Evolutionary conservation across 2,329 filamentous ascomycete species (phyloP).

Genomic region (Aspergillus phoenicis): DNA sequence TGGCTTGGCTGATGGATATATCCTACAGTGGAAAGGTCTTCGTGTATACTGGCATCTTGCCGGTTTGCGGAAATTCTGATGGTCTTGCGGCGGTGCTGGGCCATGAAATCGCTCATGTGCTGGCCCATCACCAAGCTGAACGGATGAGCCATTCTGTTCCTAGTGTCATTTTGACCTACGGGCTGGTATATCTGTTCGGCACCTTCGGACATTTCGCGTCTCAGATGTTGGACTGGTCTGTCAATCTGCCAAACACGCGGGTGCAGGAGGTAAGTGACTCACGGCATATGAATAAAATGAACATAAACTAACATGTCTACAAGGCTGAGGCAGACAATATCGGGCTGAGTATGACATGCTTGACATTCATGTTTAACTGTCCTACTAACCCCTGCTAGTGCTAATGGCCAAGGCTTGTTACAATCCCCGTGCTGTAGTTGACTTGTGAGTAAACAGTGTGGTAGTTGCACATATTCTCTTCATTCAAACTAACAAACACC

Average conservation of each 20-base stretch:
- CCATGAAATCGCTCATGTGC: constrained; percentile 67
- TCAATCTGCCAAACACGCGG: constrained; percentile 57
- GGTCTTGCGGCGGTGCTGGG: constrained; percentile 63
- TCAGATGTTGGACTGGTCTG: constrained; percentile 39
- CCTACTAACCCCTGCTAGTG: constrained; percentile 38
- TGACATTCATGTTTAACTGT: not conserved
- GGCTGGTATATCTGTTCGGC: constrained; percentile 42
- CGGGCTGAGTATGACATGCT: constrained; percentile 49
- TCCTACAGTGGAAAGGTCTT: constrained; percentile 60
- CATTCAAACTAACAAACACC: constrained; percentile 2
- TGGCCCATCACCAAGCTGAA: constrained; percentile 59
- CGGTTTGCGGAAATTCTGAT: constrained; percentile 58
- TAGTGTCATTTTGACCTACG: constrained; percentile 29
- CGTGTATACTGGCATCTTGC: constrained; percentile 64
- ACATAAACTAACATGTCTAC: constrained; percentile 14
- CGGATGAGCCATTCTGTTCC: constrained; percentile 49
- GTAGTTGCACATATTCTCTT: constrained; percentile 1
- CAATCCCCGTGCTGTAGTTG: constrained; percentile 58
- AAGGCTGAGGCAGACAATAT: constrained; percentile 64
- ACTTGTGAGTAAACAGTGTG: constrained; percentile 42
- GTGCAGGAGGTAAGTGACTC: constrained; percentile 54
- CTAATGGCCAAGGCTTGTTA: constrained; percentile 67
- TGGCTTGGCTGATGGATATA: constrained; percentile 10
- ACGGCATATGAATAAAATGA: not conserved
- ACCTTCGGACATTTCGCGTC: constrained; percentile 42